Percentiles rank a stretch among this genome's conserved stretches.
Evolutionary conservation across 2,329 filamentous ascomycete genomes (phyloP).

Genomic region (Canariomyces notabilis): DNA sequence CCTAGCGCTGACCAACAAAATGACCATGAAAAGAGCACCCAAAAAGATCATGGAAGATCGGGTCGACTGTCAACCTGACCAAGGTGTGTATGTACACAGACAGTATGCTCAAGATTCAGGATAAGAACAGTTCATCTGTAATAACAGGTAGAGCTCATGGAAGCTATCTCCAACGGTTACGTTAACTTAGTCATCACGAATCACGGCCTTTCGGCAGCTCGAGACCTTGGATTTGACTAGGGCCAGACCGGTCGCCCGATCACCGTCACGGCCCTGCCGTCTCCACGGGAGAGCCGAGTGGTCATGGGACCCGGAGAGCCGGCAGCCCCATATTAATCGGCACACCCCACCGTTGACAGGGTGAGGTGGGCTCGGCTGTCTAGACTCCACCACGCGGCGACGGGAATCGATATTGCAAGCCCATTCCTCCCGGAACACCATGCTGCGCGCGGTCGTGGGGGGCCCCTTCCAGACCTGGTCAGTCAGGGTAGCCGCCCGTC

Average conservation of each 20-base stretch:
- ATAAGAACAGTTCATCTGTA: too few relatives aligned
- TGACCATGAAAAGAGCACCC: too few relatives aligned
- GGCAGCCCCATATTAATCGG: slow-evolving; percentile 18
- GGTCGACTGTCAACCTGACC: too few relatives aligned
- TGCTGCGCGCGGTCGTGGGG: slow-evolving; percentile 1
- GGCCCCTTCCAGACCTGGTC: slow-evolving; percentile 2
- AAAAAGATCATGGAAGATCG: too few relatives aligned
- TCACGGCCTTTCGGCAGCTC: slow-evolving; percentile 8
- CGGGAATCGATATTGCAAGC: slow-evolving; percentile 9
- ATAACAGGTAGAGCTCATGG: too few relatives aligned
- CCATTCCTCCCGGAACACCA: slow-evolving; percentile 1
- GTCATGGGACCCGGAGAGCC: slow-evolving; percentile 19
- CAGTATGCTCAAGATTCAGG: too few relatives aligned
- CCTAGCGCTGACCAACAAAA: too few relatives aligned
- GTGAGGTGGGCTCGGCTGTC: slow-evolving; percentile 1
- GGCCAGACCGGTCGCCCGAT: background rate
- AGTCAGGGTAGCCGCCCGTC: background rate
- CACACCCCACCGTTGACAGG: slow-evolving; percentile 12
- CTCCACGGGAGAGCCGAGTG: slow-evolving; percentile 3
- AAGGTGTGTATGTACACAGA: too few relatives aligned
- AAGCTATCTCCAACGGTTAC: too few relatives aligned
- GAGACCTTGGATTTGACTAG: slow-evolving; percentile 2
- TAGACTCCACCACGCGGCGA: slow-evolving; percentile 3
- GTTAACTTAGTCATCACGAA: too few relatives aligned
- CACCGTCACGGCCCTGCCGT: too few relatives aligned